Percentiles rank a stretch among this genome's conserved stretches.
Conservation (phyloP, 148 eudicot genomes). For the Camellia japonica region DNA sequence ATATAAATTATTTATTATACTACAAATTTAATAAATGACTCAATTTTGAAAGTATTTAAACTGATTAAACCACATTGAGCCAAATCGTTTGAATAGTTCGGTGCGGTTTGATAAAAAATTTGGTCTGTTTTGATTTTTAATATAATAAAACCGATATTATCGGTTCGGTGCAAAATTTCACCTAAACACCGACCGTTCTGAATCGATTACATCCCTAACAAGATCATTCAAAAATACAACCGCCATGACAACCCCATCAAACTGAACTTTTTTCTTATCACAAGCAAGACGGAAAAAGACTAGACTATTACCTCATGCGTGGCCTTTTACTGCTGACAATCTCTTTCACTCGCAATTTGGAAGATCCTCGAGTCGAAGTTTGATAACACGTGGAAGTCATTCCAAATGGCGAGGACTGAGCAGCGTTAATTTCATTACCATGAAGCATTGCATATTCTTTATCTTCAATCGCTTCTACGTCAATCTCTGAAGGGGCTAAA, state of each 20-base stretch:
- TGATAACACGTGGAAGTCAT: not conserved
- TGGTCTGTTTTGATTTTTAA: no score
- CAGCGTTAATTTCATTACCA: not conserved
- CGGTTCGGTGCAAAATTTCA: no score
- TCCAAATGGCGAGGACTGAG: not conserved
- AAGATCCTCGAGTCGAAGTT: not conserved
- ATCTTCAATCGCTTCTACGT: conserved; percentile 4
- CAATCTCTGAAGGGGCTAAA: no score
- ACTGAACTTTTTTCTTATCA: not conserved
- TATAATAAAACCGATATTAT: no score
- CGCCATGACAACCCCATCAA: not conserved
- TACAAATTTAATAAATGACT: no score
- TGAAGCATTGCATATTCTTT: not conserved
- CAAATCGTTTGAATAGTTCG: no score
- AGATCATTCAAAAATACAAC: not conserved
- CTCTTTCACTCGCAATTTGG: not conserved
- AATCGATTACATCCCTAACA: no score
- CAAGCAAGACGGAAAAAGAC: not conserved
- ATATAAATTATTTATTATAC: no score
- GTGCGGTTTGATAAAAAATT: no score
- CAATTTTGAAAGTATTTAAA: no score
- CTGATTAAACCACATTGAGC: no score
- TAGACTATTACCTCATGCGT: not conserved
- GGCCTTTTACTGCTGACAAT: not conserved
- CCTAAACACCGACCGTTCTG: no score